Base-by-base conservation (phyloP, 495 filamentous ascomycete genomes). In the Wilcoxina mikolae region DNA sequence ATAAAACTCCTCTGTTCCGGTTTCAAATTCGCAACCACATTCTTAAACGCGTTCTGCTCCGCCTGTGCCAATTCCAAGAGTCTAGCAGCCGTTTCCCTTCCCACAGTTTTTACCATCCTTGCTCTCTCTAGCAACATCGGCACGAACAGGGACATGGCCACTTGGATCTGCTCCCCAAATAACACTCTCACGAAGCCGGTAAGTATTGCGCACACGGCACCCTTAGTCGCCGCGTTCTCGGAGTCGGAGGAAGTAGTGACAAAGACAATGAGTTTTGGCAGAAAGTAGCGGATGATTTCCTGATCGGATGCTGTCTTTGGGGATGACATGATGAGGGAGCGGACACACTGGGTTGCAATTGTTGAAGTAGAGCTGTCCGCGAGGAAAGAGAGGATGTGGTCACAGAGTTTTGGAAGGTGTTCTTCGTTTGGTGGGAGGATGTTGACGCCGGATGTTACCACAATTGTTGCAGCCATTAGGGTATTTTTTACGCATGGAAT, bases 401-500 rank as follows among this genome's bases (percentile, higher is more conserved):
- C 56, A 41, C 59, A 60, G 42, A 66, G 60, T 18, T 33, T 54
- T 23, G 63, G 52, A 4, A 66, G 51, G 18, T 63, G 56, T 5
- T 56, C 51, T 58, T 95, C 87, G 51, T 72, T 76, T 1, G 85
- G 77, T 1, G 80, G 74, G 25, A 96, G 74, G 15, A 80, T 73
- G 58, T 82, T 83, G 27, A 78, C 74, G 28, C 84, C 84, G 27
- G 81, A 80, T 3, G 86, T 94, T 42, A 99, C 76, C 18, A 99
- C 76, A 58, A 99, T 84, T 2, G 93, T 93, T 45, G 81, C 79
- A 0, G 85, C 83, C 44, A 96, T 74, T 0, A 99, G 79, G 17
- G 84, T 85, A 60, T 95, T 96, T 70, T 91, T 95, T 58, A 94
- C 89, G 61, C 87, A 94, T 2, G 85, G 72, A 23, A 99, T 68